These are phyloP conservation scores for Hypoxylon rubiginosum DNA, from an alignment of 2,329 filamentous ascomycete genomes.

Conservation along the genomic window DNA sequence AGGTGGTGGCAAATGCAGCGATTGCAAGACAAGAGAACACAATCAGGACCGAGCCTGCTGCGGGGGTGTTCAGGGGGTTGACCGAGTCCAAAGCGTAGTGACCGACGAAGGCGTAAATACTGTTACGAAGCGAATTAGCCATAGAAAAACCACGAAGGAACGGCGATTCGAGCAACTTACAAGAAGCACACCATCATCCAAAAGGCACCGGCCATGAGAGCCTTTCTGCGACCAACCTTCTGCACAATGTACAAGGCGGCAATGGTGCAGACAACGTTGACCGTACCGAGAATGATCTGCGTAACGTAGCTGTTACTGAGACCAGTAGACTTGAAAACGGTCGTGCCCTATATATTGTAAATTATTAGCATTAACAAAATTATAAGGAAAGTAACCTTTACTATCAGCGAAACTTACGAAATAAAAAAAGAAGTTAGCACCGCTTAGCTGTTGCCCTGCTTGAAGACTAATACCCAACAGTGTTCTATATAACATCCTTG, in stretches of 20 bases:
- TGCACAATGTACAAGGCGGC: conserved; percentile 75
- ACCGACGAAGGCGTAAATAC: conserved; percentile 64
- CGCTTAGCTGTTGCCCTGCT: conserved; percentile 76
- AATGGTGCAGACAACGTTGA: conserved; percentile 77
- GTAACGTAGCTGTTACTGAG: conserved; percentile 75
- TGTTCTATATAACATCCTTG: conserved; percentile 75
- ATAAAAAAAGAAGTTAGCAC: conserved; percentile 77
- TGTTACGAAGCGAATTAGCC: conserved; percentile 37
- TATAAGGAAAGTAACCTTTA: too few relatives aligned
- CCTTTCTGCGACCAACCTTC: conserved; percentile 72
- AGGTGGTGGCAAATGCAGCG: conserved; percentile 75
- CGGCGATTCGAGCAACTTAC: conserved; percentile 48
- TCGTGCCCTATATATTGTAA: too few relatives aligned
- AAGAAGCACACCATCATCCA: conserved; percentile 71
- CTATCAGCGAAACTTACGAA: too few relatives aligned
- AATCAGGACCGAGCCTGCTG: conserved; percentile 71
- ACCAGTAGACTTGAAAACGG: conserved; percentile 75
- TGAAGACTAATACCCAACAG: conserved; percentile 73
- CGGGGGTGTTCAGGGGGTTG: conserved; percentile 60
- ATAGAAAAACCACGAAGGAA: background rate
- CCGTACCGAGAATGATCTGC: conserved; percentile 75
- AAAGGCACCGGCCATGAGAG: conserved; percentile 72
- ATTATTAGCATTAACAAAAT: too few relatives aligned
- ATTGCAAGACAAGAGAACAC: conserved; percentile 79
- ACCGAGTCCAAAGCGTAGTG: conserved; percentile 59